Conservation (phyloP, 306 rosid species). For the Acacia crassicarpa region DNA sequence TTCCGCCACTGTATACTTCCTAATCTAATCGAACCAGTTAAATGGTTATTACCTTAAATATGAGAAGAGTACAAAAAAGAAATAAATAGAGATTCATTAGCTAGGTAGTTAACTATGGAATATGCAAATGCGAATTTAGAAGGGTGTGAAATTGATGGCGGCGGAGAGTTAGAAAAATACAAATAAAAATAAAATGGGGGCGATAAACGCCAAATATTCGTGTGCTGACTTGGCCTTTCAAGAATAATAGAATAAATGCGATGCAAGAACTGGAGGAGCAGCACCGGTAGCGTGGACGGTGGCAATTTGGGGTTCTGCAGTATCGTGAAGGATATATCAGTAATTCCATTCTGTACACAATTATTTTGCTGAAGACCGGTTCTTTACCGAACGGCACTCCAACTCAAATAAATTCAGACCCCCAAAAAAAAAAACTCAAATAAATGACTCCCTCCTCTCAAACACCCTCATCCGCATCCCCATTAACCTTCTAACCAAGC, state of each 20-base stretch:
- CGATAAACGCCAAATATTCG: slow-evolving; percentile 20
- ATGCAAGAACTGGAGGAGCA: background rate
- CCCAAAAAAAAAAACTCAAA: slow-evolving; percentile 28
- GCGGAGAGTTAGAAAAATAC: background rate
- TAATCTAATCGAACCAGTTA: no score
- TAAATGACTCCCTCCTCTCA: slow-evolving; percentile 9
- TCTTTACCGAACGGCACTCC: slow-evolving; percentile 57
- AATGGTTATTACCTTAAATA: no score
- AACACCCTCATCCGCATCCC: background rate
- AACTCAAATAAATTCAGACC: slow-evolving; percentile 32
- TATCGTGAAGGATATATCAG: slow-evolving; percentile 22
- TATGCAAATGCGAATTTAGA: background rate
- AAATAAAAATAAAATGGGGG: background rate
- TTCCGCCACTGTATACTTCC: no score
- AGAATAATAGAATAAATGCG: background rate
- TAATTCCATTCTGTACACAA: slow-evolving; percentile 33
- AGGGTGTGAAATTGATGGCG: background rate
- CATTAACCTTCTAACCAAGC: background rate
- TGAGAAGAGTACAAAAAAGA: background rate
- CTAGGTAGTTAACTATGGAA: background rate
- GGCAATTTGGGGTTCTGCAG: slow-evolving; percentile 30
- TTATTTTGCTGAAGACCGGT: slow-evolving; percentile 48
- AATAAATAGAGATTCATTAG: background rate
- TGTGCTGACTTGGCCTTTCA: background rate
- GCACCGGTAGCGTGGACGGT: background rate